Conservation (phyloP, 768 basidiomycete species). For the Naganishia friedmannii region DNA sequence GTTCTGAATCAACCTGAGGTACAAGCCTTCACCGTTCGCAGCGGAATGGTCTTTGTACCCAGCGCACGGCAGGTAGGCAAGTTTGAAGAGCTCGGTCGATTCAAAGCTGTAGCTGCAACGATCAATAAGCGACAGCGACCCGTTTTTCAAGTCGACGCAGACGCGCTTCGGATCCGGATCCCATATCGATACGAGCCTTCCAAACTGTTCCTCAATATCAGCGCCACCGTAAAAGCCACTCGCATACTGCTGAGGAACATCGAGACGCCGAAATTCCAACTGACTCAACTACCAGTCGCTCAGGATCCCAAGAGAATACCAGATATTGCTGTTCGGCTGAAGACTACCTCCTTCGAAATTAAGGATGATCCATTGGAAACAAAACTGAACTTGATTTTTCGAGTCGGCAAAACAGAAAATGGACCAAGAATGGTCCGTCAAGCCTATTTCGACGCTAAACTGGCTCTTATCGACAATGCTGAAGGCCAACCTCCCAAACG, state of each 20-base stretch:
- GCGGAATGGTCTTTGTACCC: constrained; percentile 59
- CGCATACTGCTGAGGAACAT: constrained; percentile 67
- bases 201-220: constrained; percentile 70
- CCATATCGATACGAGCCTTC: constrained; percentile 74
- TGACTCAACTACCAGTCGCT: constrained; percentile 62
- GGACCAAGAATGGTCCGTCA: constrained; percentile 69
- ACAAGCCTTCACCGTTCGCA: constrained; percentile 53
- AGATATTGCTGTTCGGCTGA: constrained; percentile 60
- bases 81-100: constrained; percentile 72
- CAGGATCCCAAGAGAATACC: constrained; percentile 74
- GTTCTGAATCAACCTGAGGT: constrained; percentile 57
- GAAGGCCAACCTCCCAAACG: not conserved
- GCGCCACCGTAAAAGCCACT: constrained; percentile 67
- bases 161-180: constrained; percentile 71
- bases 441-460: constrained; percentile 75
- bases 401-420: constrained; percentile 69
- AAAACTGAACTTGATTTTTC: constrained; percentile 69
- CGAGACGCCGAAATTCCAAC: constrained; percentile 58
- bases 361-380: constrained; percentile 82
- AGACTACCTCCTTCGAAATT: constrained; percentile 69
- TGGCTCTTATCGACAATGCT: constrained; percentile 58
- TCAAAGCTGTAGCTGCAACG: constrained; percentile 60
- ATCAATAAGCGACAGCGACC: constrained; percentile 38
- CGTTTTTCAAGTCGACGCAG: constrained; percentile 59
- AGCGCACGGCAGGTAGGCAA: constrained; percentile 55